Conservation (phyloP, 75 land plant genomes). For the Pseudotsuga menziesii region DNA sequence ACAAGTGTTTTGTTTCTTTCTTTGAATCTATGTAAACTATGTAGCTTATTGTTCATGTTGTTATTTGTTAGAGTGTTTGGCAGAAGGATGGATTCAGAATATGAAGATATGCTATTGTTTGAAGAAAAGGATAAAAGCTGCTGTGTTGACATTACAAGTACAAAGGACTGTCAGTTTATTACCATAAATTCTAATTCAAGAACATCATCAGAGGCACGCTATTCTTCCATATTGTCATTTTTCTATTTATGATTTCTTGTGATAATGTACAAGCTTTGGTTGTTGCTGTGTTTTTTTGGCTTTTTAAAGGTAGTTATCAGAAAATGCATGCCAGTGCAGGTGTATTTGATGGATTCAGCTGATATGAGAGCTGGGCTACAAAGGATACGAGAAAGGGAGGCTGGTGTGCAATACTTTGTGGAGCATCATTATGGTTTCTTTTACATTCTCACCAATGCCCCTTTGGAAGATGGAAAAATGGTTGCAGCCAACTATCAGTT, state of each 20-base stretch:
- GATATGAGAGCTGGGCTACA: conserved; percentile 35
- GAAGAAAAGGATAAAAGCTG: conserved; percentile 63
- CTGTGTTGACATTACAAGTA: conserved; percentile 90
- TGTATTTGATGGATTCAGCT: conserved; percentile 69
- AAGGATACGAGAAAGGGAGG: conserved; percentile 50
- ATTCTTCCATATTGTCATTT: conserved; percentile 3
- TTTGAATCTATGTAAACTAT: not conserved
- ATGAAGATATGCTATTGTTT: conserved; percentile 42
- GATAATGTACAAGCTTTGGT: not conserved
- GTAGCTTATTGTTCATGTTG: conserved; percentile 3
- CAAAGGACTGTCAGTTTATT: conserved; percentile 87
- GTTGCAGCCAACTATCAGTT: conserved; percentile 44
- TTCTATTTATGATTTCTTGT: not conserved
- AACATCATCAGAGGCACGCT: conserved; percentile 91
- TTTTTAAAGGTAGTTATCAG: not conserved
- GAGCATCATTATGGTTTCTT: conserved; percentile 88
- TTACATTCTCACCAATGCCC: conserved; percentile 88
- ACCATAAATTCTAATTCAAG: conserved; percentile 92
- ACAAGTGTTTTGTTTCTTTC: conserved; percentile 6
- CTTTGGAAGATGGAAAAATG: conserved; percentile 14
- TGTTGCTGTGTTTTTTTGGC: not conserved
- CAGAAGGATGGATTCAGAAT: conserved; percentile 38
- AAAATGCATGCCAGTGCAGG: conserved; percentile 38
- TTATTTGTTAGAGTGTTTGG: conserved; percentile 57
- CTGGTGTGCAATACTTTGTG: conserved; percentile 82